Base-by-base conservation (phyloP, 371 early-diverging fungal species). In the Rhizopus arrhizus region DNA sequence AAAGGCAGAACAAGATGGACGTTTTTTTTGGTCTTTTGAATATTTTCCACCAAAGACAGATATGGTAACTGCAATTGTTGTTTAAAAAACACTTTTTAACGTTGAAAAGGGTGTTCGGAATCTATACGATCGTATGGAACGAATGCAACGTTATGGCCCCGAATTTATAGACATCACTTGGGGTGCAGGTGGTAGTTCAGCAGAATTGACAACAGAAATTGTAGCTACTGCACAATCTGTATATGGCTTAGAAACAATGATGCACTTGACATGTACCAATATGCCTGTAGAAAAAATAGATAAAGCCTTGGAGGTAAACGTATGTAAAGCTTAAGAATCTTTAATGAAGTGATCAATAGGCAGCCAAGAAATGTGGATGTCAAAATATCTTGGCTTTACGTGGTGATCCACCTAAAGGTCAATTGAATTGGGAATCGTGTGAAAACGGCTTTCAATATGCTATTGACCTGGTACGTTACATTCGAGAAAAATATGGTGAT, bases 231-330 rank as follows among this genome's bases (percentile, higher is more conserved):
- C 97, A 4, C 96, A 95, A 73, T 81, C 90, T 46, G 95, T 95
- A 2, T 95, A 93, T 72, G 95, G 96, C 43, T 83, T 95, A 60
- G 96, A 97, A 70, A 91, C 96, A 4, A 91, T 92, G 83, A 96
- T 97, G 97, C 97, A 97, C 69, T 84, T 97, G 74, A 97, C 96
- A 10, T 97, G 97, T 81, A 95, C 96, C 61, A 96, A 95, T 79
- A 96, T 95, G 91, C 91, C 93, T 36, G 81, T 88, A 5, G 89
- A 87, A 56, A 91, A 90, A 74, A 89, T 97, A 66, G 92, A 94
- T 72, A 65, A 59, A 55, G 97, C 96, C 4, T 81, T 97, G 49
- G 72, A 73, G 69, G 87, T 86, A 75, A 60, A 16, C 8, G 12
- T 32, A n/a, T 36, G 46, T 56, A 13, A 13, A 53, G 8, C 22